Evolutionary conservation across 179 eudicot species (phyloP), one percentile per base, ranked within the genome.

Genomic region (Sideroxylon spinosum): DNA sequence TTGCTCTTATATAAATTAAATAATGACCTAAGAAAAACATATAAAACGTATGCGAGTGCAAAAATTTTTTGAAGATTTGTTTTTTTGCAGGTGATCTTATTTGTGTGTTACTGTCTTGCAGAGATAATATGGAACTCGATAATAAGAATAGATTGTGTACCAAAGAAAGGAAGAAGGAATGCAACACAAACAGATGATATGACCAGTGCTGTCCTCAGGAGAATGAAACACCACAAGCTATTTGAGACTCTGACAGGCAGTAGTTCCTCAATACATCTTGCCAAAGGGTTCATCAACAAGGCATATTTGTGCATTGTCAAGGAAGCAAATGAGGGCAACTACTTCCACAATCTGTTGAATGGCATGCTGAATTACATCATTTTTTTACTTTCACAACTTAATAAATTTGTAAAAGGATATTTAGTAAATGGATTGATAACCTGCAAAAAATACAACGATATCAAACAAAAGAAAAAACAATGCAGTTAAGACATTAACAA

Each of bases 401-500:
- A 75, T 9, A 10, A 37, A 64, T 59, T 55, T 52, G 57, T 22
- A 72, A 83, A 88, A 90, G 96, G 96, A 90, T 91, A 94, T 91
- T 94, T 94, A 17, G 98, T 90, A 68, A 92, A 85, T 65, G 98
- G 98, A 82, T 89, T 93, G 87, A 94, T 84, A 80, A 94, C 96
- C 98, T 94, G 94, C 72, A 87, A 46, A 78, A 46, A 37, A 37
- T 37, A 75, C 19, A 80, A 56, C 48, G 29, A 70, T 25, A 9
- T 22, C 28, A 48, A 32, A 55, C 16, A 9, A 52, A 10, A 52
- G 56, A 52, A 7, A 37, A 32, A 56, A 17, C 19, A 56, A 16
- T 11, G 20, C 23, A 11, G 19, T 8, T 29, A 37, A 55, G 22
- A 52, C 14, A 52, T 3, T 14, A 52, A 10, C 16, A 9, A 52